phyloP scores from a whole-genome alignment of 305 asterid species.

The Solanum aculeatissimum region DNA sequence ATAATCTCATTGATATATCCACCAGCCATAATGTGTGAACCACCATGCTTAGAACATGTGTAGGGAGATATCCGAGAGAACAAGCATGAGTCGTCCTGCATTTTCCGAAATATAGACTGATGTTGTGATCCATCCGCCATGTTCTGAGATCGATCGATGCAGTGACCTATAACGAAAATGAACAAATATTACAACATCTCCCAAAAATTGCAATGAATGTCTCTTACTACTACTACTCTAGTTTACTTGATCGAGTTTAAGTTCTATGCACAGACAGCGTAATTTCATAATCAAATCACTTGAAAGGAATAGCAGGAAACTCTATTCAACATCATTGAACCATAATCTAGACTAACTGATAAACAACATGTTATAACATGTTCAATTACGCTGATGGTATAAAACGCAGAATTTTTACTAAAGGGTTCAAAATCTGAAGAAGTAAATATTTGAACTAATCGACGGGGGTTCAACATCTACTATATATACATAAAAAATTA shows the following conservation, averaged over 20 bases:
- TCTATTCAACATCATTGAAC: neutral
- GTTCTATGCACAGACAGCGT: neutral
- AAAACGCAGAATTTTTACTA: no score
- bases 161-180: conserved; percentile 12
- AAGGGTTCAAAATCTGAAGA: no score
- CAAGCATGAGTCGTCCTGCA: conserved; percentile 25
- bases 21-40: conserved; percentile 10
- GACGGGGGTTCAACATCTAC: no score
- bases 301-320: neutral
- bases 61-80: conserved; percentile 23
- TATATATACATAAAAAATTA: no score
- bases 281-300: neutral
- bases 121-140: conserved; percentile 34
- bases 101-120: conserved; percentile 25
- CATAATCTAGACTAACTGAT: neutral
- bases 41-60: conserved; percentile 13
- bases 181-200: neutral
- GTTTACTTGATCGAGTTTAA: neutral
- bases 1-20: conserved; percentile 33
- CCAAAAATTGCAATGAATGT: neutral
- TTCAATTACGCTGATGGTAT: neutral
- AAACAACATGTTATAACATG: neutral
- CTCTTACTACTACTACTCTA: neutral
- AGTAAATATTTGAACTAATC: no score
- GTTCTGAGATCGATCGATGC: conserved; percentile 3